These are phyloP conservation scores for Desmodesmus armatus DNA, from an alignment of 139 green algal species.

Conservation along the genomic window DNA sequence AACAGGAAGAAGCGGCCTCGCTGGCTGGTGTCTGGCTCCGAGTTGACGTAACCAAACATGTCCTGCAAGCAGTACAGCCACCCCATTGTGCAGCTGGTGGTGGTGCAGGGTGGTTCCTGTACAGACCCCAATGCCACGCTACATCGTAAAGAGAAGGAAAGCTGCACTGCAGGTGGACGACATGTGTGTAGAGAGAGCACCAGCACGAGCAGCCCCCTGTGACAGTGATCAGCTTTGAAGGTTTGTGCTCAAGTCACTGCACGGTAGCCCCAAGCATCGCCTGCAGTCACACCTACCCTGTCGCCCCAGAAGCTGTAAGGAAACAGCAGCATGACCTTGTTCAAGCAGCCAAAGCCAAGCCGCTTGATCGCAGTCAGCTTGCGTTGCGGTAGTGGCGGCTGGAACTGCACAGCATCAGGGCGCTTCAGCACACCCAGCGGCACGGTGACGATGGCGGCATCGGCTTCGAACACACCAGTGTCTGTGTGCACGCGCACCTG, in stretches of 20 bases:
- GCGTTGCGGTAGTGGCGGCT: constrained; percentile 79
- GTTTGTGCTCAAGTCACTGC: no score
- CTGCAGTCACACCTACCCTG: background rate
- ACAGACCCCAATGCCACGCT: no score
- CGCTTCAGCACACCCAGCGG: constrained; percentile 91
- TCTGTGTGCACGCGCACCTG: constrained; percentile 69
- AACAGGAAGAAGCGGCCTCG: constrained; percentile 94
- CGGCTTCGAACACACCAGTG: constrained; percentile 51
- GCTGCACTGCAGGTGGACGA: no score
- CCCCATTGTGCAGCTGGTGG: no score
- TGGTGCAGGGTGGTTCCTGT: no score
- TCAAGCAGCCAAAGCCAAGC: constrained; percentile 81
- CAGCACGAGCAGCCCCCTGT: background rate
- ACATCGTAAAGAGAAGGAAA: no score
- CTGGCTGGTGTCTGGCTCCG: constrained; percentile 43
- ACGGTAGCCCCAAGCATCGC: background rate
- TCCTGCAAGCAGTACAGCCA: constrained; percentile 76
- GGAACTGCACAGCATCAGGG: constrained; percentile 65
- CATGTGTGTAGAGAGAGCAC: background rate
- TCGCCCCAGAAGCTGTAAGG: constrained; percentile 90
- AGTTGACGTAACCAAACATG: constrained; percentile 87
- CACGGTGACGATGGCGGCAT: constrained; percentile 88
- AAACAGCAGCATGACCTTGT: constrained; percentile 94
- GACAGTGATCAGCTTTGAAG: background rate
- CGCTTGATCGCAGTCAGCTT: constrained; percentile 89